A percentile compares a stretch with the other conserved stretches of the same genome.
phyloP scores from a whole-genome alignment of 2,329 filamentous ascomycete species.

The Pestalotiopsis sp. region DNA sequence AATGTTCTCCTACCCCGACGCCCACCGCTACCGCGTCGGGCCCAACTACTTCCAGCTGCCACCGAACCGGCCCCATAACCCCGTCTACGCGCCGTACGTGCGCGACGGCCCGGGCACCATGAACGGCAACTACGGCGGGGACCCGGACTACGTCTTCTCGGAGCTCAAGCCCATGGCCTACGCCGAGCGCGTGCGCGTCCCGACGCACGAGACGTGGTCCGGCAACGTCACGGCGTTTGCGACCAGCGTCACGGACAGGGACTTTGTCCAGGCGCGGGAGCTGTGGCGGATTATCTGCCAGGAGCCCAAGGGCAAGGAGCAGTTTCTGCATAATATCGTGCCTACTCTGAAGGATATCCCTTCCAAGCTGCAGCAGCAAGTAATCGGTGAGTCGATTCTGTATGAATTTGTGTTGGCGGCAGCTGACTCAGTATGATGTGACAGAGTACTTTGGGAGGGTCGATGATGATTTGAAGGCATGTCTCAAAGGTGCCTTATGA shows the following conservation, averaged over 20 bases:
- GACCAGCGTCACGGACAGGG: not conserved
- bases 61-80: not conserved
- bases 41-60: conserved; percentile 2
- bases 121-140: conserved; percentile 3
- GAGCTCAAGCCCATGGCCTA: not conserved
- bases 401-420: not conserved
- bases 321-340: not conserved
- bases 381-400: not conserved
- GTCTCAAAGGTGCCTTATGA: not conserved
- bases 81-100: conserved; percentile 3
- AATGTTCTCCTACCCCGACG: conserved; percentile 3
- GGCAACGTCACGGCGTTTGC: not conserved
- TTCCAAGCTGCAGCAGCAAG: not conserved
- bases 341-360: not conserved
- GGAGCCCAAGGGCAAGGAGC: not conserved
- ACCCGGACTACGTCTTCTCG: conserved; percentile 2
- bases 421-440: not conserved
- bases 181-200: not conserved
- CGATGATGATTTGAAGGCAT: not conserved
- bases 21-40: not conserved
- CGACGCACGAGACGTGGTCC: conserved; percentile 3
- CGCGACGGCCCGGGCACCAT: not conserved
- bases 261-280: not conserved
- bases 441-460: not conserved
- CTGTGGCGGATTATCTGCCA: not conserved